Conservation (phyloP, 768 basidiomycete species). For the Naganishia randhawae region DNA sequence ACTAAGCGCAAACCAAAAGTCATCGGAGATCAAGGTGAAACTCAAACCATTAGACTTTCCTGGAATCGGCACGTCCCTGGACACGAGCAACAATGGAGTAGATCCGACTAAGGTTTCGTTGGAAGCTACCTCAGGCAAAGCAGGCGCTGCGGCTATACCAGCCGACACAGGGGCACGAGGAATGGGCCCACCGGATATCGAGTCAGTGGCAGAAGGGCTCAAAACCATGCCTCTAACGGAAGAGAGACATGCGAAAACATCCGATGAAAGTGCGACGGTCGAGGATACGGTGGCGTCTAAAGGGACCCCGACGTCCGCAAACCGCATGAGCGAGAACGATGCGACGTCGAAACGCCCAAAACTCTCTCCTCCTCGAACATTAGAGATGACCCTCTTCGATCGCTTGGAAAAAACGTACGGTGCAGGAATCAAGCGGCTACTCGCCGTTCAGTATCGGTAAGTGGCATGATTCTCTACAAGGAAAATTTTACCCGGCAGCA, state of each 20-base stretch:
- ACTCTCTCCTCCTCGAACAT: constrained; percentile 57
- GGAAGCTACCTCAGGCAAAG: background rate
- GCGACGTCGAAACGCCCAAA: constrained; percentile 31
- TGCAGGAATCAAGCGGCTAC: constrained; percentile 72
- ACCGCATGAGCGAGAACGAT: constrained; percentile 19
- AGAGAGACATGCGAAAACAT: background rate
- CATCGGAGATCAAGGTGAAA: constrained; percentile 35
- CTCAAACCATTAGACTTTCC: constrained; percentile 21
- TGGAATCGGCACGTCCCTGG: background rate
- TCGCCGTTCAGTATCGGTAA: constrained; percentile 74
- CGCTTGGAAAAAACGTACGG: constrained; percentile 87
- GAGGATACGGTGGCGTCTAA: background rate
- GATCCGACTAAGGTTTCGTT: background rate
- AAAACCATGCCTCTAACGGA: background rate
- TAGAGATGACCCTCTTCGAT: constrained; percentile 89
- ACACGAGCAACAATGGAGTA: background rate
- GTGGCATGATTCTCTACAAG: constrained; percentile 7
- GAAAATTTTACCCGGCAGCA: background rate
- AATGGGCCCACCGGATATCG: background rate
- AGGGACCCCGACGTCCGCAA: background rate
- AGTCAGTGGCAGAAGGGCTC: background rate
- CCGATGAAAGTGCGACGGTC: background rate
- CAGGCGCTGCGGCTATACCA: background rate
- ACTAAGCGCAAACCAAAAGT: constrained; percentile 60
- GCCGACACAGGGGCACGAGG: background rate